Base-by-base conservation (phyloP, 805 yeast genomes). In the Metschnikowia cerradonensis region DNA sequence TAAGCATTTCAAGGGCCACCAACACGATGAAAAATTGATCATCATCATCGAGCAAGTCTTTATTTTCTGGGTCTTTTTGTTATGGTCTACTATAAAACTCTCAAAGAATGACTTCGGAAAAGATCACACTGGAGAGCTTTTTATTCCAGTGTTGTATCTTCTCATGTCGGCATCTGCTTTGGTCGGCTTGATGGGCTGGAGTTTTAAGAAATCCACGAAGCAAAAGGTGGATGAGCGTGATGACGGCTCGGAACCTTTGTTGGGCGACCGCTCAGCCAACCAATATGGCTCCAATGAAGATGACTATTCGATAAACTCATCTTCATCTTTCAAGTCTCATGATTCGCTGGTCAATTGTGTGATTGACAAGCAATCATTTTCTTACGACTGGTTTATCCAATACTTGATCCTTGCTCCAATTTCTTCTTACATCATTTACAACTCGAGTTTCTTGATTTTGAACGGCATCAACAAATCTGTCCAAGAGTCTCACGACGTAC, bases 361-460 rank as follows among this genome's bases (percentile, higher is more conserved):
- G 45, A 49, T 63, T 1, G 63, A 58, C 38, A 51, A 67, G 36
- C 73, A 70, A 45, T 78, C 82, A 4, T 76, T 79, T 43, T 78
- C 84, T 38, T 88, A 86, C 61, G 96, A 86, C 60, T 90, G 97
- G 96, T 75, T 84, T 14, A 56, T 88, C 15, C 96, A 90, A 64
- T 89, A 80, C 60, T 56, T 88, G 32, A 54, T 83, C 1, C 63
- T 85, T 15, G 88, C 86, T 13, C 96, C 97, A 2, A 47, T 85
- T 13, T 69, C 86, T 1, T 70, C 83, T 2, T 75, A 78, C 33
- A 60, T 84, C 34, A 61, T 83, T n/a, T 77, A 80, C 58, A 77
- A 79, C 50, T 67, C 76, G 35, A 84, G 86, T 5, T 78, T 75
- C 52, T 66, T 87, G 51, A 60, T 83, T 1, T 62, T 88, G 33